Evolutionary conservation across 352 stramenopile species (phyloP).

Genomic region (Phytophthora megakarya): DNA sequence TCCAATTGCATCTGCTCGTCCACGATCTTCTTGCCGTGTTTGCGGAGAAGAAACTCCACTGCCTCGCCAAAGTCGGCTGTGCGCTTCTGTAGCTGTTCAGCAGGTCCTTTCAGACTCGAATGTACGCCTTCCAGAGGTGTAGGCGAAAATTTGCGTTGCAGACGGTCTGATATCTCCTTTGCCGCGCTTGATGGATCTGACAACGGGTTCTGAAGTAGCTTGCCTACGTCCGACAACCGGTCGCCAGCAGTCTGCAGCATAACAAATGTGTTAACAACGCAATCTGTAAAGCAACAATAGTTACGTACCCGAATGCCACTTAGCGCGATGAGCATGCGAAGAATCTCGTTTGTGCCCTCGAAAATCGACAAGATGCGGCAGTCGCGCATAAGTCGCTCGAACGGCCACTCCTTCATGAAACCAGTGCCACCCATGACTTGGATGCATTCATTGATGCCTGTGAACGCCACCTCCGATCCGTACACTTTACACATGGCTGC

Average conservation of each 20-base stretch:
- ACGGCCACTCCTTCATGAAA: constrained; percentile 93
- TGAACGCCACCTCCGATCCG: constrained; percentile 82
- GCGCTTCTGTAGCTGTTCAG: constrained; percentile 66
- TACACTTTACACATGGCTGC: constrained; percentile 91
- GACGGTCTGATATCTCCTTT: constrained; percentile 78
- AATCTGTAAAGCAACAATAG: background rate
- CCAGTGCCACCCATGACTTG: constrained; percentile 89
- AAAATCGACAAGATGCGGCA: constrained; percentile 92
- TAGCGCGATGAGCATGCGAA: constrained; percentile 92
- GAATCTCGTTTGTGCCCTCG: constrained; percentile 92
- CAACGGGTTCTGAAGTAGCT: constrained; percentile 85
- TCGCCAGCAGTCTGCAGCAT: constrained; percentile 70
- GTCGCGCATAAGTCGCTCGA: constrained; percentile 92
- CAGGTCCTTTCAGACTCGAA: constrained; percentile 58
- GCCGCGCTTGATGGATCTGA: constrained; percentile 67
- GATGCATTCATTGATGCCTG: constrained; percentile 88
- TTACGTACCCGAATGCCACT: constrained; percentile 76
- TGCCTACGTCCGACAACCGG: constrained; percentile 74
- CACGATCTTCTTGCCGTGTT: constrained; percentile 89
- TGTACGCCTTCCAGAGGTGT: constrained; percentile 73
- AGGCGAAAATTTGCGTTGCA: constrained; percentile 84
- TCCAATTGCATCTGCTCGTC: constrained; percentile 89
- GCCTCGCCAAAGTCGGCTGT: constrained; percentile 80
- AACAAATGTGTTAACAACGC: constrained; percentile 16
- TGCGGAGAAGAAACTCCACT: constrained; percentile 77